Conservation (phyloP, 306 rosid genomes). For the Cicer chorassanicum region DNA sequence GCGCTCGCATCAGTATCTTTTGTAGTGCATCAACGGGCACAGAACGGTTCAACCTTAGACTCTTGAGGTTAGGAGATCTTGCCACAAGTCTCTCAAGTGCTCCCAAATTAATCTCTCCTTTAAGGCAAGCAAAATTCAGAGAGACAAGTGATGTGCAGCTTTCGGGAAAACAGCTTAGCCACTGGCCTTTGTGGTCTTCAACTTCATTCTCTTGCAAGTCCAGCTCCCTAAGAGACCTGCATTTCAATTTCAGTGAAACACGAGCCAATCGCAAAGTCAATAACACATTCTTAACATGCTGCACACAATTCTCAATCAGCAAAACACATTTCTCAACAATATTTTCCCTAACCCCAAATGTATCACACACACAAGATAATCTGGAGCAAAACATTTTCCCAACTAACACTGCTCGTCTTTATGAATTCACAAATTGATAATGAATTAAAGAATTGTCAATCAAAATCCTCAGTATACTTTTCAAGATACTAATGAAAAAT, state of each 20-base stretch:
- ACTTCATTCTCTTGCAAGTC: constrained; percentile 97
- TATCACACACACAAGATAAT: background rate
- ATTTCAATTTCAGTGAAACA: background rate
- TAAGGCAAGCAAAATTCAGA: constrained; percentile 89
- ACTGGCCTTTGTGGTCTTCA: constrained; percentile 79
- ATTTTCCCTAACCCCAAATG: background rate
- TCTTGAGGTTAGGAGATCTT: constrained; percentile 83
- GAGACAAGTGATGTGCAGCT: constrained; percentile 78
- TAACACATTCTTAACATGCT: background rate
- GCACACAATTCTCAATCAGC: background rate
- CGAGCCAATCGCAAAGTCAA: constrained; percentile 7
- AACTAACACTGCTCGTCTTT: background rate
- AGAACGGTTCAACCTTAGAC: constrained; percentile 70
- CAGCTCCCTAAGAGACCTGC: constrained; percentile 82
- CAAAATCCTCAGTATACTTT: background rate
- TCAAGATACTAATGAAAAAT: background rate
- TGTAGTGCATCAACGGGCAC: constrained; percentile 72
- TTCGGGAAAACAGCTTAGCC: constrained; percentile 95
- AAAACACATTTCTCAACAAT: constrained; percentile 6
- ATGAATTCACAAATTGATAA: background rate
- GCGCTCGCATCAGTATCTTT: constrained; percentile 66
- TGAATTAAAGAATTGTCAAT: constrained; percentile 19
- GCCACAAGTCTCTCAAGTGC: constrained; percentile 90
- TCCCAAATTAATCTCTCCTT: constrained; percentile 72
- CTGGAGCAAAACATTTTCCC: background rate